Base-by-base conservation (phyloP, 805 yeast species). In the Saccharomycopsis sp. region DNA sequence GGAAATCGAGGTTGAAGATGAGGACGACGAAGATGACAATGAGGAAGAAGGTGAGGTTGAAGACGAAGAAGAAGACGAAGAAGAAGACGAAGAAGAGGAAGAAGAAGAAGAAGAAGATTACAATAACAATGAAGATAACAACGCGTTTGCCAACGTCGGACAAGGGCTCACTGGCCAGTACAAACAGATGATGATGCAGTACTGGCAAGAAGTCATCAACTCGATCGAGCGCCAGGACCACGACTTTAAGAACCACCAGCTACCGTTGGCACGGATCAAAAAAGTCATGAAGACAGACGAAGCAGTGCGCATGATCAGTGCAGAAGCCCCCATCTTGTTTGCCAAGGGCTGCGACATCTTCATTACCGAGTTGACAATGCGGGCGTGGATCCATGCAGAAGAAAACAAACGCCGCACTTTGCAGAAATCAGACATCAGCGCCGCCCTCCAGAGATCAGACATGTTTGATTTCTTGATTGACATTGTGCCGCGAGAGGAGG, bases 301-400 rank as follows among this genome's bases (percentile, higher is more conserved):
- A 56, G 96, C 89, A 50, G 97, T 92, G 30, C 75, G 87, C 50
- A 92, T 92, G 99, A 92, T 92, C 43, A 77, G 92, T 49, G 97
- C 98, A 2, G 99, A 92, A 63, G 97, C 97, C 1, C 98, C 99
- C 2, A 87, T 92, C 25, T 62, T 92, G 46, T 92, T 92, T 64
- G 97, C 98, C 35, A 92, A 92, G 60, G 97, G 97, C 1, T 92
- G 98, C 62, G 99, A 92, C 58, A 79, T 92, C 26, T 92, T 92
- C 61, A 89, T 92, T 52, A 88, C 98, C 1, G 99, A 92, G 59
- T 66, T 92, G 41, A 88, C 99, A 10, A 88, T 92, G 96, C 70
- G 99, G 44, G 96, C 98, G 5, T 92, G 98, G 98, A 86, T 92
- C 48, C 96, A 88, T 53, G 96, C 97, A 2, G 97, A 92, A 60